Evolutionary conservation across 306 rosid genomes (phyloP), one percentile per base, ranked within the genome.

Genomic region (Quercus ilex): DNA sequence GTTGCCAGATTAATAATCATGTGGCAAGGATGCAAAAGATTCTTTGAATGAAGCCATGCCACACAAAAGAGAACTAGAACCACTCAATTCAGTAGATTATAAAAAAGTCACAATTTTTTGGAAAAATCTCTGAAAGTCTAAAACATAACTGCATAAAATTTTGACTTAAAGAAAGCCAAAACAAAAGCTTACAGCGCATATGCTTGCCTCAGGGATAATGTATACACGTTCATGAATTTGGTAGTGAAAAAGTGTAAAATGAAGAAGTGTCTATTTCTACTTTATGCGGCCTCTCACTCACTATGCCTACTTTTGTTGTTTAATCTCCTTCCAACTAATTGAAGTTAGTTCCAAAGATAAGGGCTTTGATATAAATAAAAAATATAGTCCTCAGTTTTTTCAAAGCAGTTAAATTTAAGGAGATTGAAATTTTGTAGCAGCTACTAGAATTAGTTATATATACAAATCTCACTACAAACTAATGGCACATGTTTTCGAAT

Each of bases 1-100:
- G 81, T 71, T 26, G 79, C 77, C 60, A 80, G 77, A 60, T 72
- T 80, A 69, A 85, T 77, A 78, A 78, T 35, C 70, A 63, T 69
- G 69, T 17, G 58, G 71, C 73, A 72, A 31, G 75, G 78, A 30
- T 38, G 69, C 71, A 67, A 72, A 33, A 67, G 51, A 64, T 67
- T 31, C 6, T 18, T 15, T 67, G n/a, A 68, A 35, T 35, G 72
- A 28, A 63, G 30, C 70, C 49, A 13, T 57, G 60, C 78, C 74
- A 38, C 51, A 59, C 71, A 80, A 70, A 77, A 26, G 35, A 68
- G 72, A 68, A n/a, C 7, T 3, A 49, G 53, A 49, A 49, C 53
- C 17, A 46, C 52, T 46, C 52, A 46, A 12, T 10, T 49, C 53
- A 49, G 4, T 10, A 49, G 53, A 49, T 49, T 12, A 49, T 49